Base-by-base conservation (phyloP, 371 early-diverging fungal genomes). In the Mycotypha africana region DNA sequence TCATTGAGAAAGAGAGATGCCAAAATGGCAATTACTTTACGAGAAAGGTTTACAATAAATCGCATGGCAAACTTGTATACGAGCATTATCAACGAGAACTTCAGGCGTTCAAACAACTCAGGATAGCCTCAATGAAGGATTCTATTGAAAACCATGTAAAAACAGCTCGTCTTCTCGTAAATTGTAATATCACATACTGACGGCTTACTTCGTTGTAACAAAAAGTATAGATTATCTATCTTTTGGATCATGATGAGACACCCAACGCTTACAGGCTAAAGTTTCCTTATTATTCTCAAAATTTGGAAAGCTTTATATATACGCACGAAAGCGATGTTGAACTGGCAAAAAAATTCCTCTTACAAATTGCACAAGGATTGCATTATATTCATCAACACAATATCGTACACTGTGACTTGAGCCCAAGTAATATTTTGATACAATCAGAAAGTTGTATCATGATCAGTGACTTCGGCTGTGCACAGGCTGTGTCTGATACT, bases 381-480 rank as follows among this genome's bases (percentile, higher is more conserved):
- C 25, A 51, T 30, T 81, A 77, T 44, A 42, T 90, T 25, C 83
- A 85, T 57, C 37, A 47, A 16, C 51, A 76, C 17, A 79, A 74
- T 38, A 78, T 90, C 28, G 68, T 81, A 11, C 91, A 90, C 44
- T 81, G 88, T 25, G 89, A 90, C 49, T 45, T 90, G 28, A 84
- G 83, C 41, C 88, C 85, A 7, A 76, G 78, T 47, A 90, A 90
- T 64, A 79, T 87, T 21, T 40, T 90, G 21, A 49, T 87, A 12
- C 50, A 17, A 3, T 19, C 59, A 4, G 47, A 51, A 16, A 67
- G 77, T 11, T 56, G 65, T 12, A 28, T 28, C 12, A 82, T 85
- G 40, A 81, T 92, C 38, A 78, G 80, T 30, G 94, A 93, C 58
- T 92, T 92, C 79, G 92, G 94, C 2, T 84, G 84, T 37, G 85